Evolutionary conservation across 2,329 filamentous ascomycete species (phyloP).

Genomic region (Apiospora sp.): DNA sequence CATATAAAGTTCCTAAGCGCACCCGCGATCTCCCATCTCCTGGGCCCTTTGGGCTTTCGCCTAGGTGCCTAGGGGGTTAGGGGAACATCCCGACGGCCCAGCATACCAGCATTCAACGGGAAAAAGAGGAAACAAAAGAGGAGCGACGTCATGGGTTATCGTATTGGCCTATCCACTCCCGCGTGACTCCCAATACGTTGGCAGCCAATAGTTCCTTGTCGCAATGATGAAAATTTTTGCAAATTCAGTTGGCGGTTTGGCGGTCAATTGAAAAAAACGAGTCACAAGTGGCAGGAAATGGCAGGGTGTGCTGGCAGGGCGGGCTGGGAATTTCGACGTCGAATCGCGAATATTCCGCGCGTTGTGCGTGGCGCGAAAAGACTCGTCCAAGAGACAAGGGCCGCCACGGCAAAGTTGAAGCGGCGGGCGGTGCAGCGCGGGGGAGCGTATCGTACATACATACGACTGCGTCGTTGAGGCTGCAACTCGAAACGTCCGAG

Average conservation of each 20-base stretch:
- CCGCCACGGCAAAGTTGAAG: slow-evolving; percentile 6
- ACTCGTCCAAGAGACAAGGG: background rate
- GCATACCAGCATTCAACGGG: background rate
- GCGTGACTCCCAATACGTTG: slow-evolving; percentile 6
- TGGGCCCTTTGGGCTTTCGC: background rate
- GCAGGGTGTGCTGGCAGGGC: slow-evolving; percentile 7
- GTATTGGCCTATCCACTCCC: background rate
- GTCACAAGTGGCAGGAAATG: background rate
- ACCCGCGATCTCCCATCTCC: slow-evolving; percentile 26
- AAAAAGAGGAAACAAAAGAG: slow-evolving; percentile 1
- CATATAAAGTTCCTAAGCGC: slow-evolving; percentile 41
- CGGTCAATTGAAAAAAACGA: background rate
- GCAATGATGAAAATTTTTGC: background rate
- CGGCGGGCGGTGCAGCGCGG: slow-evolving; percentile 9
- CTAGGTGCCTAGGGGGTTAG: background rate
- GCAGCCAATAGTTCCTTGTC: slow-evolving; percentile 1
- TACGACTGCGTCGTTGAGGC: background rate
- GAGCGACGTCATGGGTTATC: slow-evolving; percentile 14
- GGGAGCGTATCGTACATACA: background rate
- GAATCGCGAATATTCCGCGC: slow-evolving; percentile 19
- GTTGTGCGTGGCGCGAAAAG: slow-evolving; percentile 20
- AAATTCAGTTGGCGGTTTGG: slow-evolving; percentile 1
- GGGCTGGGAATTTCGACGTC: slow-evolving; percentile 11
- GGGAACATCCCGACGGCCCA: slow-evolving; percentile 12
- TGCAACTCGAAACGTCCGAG: slow-evolving; percentile 14